Evolutionary conservation across 352 stramenopile species (phyloP).

Genomic region (Aphanomyces astaci): DNA sequence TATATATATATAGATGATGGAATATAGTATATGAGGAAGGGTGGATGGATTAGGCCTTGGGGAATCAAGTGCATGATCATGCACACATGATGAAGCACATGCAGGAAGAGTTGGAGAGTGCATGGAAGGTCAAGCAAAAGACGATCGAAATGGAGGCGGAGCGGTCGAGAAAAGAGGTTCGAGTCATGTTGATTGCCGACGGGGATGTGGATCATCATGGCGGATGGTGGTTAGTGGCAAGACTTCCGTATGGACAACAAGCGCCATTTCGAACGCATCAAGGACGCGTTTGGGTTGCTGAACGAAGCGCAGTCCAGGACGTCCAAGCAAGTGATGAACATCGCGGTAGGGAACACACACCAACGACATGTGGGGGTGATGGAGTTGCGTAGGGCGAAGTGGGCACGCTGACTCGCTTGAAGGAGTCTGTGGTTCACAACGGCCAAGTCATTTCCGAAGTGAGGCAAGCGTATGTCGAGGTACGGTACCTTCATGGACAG

Average conservation of each 20-base stretch:
- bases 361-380: background rate
- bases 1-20: no score
- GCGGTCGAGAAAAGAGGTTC: background rate
- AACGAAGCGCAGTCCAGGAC: conserved; percentile 6
- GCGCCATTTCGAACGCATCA: background rate
- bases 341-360: background rate
- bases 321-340: background rate
- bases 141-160: background rate
- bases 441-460: background rate
- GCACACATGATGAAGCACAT: background rate
- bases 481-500: background rate
- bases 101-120: background rate
- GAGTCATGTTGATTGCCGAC: no score
- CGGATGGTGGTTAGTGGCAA: no score
- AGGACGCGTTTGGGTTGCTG: background rate
- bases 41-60: background rate
- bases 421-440: background rate
- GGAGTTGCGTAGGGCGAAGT: background rate
- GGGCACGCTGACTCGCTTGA: background rate
- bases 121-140: background rate
- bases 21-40: background rate
- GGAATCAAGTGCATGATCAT: background rate
- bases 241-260: background rate
- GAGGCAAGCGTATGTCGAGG: background rate
- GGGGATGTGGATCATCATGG: no score